Conservation (phyloP, 2,329 filamentous ascomycete genomes). For the Neocucurbitaria cava region DNA sequence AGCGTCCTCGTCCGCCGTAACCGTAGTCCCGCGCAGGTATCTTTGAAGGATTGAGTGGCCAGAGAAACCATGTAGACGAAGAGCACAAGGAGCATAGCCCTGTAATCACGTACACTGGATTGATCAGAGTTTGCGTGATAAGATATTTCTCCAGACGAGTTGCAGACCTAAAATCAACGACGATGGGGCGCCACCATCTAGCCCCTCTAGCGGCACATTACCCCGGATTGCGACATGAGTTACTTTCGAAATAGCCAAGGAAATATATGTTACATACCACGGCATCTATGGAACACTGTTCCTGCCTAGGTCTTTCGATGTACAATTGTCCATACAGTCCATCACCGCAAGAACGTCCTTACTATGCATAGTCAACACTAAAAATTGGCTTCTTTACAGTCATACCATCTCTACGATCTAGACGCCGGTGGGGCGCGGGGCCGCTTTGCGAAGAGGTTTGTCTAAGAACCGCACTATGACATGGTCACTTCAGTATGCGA, state of each 20-base stretch:
- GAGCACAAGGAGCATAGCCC: background rate
- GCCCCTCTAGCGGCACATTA: background rate
- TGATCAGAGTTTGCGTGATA: background rate
- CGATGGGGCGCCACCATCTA: background rate
- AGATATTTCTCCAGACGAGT: background rate
- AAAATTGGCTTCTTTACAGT: background rate
- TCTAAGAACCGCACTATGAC: background rate
- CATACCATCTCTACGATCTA: background rate
- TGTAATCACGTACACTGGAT: background rate
- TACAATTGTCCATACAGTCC: background rate
- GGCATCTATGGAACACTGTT: background rate
- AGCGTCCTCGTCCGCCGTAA: conserved; percentile 9
- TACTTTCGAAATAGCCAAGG: background rate
- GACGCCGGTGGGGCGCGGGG: background rate
- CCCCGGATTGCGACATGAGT: conserved; percentile 2
- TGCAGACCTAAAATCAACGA: background rate
- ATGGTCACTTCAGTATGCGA: background rate
- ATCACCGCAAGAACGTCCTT: background rate
- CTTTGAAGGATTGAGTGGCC: too few species aligned
- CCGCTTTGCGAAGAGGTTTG: background rate
- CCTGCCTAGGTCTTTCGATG: background rate
- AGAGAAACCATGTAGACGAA: background rate
- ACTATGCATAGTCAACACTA: background rate
- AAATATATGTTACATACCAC: background rate
- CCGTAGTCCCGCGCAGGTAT: background rate